Conservation (phyloP, 192 early-diverging fungal genomes). For the Geranomyces michiganensis region DNA sequence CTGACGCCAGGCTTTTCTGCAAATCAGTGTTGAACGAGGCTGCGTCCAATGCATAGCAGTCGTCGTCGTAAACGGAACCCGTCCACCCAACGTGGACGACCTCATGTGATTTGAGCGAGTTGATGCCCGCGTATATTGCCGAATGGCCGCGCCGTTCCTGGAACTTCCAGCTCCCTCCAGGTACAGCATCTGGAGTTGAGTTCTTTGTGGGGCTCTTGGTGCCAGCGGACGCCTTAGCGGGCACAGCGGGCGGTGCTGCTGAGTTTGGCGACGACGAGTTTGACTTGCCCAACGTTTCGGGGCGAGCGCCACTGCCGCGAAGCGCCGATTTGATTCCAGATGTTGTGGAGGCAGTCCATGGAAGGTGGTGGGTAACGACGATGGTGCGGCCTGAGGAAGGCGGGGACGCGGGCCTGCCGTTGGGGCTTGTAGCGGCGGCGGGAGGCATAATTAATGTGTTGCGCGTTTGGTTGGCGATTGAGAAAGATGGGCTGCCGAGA, state of each 20-base stretch:
- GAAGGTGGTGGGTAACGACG: constrained; percentile 43
- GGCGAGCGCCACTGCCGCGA: constrained; percentile 5
- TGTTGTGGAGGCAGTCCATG: constrained; percentile 31
- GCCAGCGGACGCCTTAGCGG: not conserved
- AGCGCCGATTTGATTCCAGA: constrained; percentile 12
- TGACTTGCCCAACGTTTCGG: constrained; percentile 1
- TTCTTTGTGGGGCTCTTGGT: not conserved
- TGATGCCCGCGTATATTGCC: constrained; percentile 85
- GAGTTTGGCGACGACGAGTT: not conserved
- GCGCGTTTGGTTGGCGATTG: too few relatives aligned
- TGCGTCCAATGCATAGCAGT: constrained; percentile 59
- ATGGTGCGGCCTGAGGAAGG: constrained; percentile 26
- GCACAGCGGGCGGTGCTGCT: not conserved
- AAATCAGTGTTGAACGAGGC: constrained; percentile 55
- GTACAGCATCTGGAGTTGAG: not conserved
- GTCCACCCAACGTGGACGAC: constrained; percentile 78
- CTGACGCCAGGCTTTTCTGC: constrained; percentile 54
- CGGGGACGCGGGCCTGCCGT: not conserved
- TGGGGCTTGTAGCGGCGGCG: too few relatives aligned
- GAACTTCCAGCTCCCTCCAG: constrained; percentile 25
- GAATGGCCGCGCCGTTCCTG: constrained; percentile 75
- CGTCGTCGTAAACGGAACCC: constrained; percentile 61
- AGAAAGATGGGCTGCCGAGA: too few relatives aligned
- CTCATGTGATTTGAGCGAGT: constrained; percentile 63
- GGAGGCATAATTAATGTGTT: too few relatives aligned